Conservation (phyloP, 495 filamentous ascomycete species). For the Aspergillus wentii region DNA sequence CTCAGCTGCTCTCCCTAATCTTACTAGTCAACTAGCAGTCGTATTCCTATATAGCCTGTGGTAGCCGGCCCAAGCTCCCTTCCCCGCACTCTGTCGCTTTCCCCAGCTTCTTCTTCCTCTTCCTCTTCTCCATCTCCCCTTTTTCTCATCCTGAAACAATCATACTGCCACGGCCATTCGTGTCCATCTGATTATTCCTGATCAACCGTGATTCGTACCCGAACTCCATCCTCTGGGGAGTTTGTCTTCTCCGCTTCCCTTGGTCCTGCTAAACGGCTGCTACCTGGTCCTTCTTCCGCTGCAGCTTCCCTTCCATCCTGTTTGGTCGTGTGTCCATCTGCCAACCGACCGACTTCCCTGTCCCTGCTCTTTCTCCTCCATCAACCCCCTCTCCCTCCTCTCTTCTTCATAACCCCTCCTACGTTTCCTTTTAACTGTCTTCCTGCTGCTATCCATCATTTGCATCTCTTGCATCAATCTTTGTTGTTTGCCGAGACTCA, state of each 20-base stretch:
- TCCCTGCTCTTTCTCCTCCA: conserved; percentile 14
- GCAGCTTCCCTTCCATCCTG: conserved; percentile 15
- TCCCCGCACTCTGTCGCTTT: conserved; percentile 6
- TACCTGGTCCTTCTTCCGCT: conserved; percentile 18
- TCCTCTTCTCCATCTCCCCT: conserved; percentile 7
- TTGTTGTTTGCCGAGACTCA: neutral
- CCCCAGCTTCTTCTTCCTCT: conserved; percentile 7
- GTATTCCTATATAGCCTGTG: too few species aligned
- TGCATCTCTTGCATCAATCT: conserved; percentile 3
- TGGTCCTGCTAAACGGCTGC: conserved; percentile 6
- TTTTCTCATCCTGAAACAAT: conserved; percentile 6
- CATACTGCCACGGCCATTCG: conserved; percentile 15
- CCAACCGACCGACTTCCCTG: too few species aligned
- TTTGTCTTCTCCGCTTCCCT: conserved; percentile 12
- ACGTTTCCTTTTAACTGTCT: conserved; percentile 11
- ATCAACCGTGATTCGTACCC: conserved; percentile 10
- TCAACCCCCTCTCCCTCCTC: conserved; percentile 6
- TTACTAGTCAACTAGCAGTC: too few species aligned
- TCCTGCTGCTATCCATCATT: neutral
- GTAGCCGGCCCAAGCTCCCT: too few species aligned
- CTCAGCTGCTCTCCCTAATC: too few species aligned
- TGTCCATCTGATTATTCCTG: too few species aligned
- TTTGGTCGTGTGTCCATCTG: neutral
- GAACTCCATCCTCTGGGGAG: conserved; percentile 5
- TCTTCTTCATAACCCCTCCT: conserved; percentile 7